A percentile compares a stretch with the other conserved stretches of the same genome.
phyloP scores from a whole-genome alignment of 1,139 yeast genomes.

The Debaryomyces subglobosus region DNA sequence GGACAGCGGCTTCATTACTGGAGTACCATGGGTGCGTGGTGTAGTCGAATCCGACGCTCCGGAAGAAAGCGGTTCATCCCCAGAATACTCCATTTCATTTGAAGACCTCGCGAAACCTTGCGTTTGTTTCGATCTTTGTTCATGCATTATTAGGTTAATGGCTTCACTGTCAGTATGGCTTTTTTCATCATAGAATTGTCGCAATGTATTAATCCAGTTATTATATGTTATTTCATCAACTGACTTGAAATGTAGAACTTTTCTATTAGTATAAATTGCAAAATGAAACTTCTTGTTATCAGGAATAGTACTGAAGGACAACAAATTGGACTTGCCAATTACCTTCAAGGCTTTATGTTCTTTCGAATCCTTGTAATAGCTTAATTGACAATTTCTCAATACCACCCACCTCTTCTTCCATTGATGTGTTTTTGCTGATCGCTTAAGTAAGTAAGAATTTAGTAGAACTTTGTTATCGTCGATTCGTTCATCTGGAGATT shows the following conservation, averaged over 20 bases:
- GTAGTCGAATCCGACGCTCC: constrained; percentile 2
- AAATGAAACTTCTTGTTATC: constrained; percentile 42
- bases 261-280: constrained; percentile 42
- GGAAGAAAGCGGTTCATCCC: constrained; percentile 3
- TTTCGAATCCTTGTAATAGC: constrained; percentile 58
- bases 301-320: constrained; percentile 29
- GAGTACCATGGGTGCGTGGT: neutral
- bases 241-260: constrained; percentile 48
- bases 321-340: constrained; percentile 27
- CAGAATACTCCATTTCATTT: constrained; percentile 4
- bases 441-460: constrained; percentile 23
- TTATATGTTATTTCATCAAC: constrained; percentile 34
- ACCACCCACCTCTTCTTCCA: constrained; percentile 65
- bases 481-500: constrained; percentile 5
- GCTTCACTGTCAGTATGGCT: constrained; percentile 2
- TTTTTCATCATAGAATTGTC: constrained; percentile 23
- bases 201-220: constrained; percentile 45
- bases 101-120: neutral
- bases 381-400: constrained; percentile 54
- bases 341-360: constrained; percentile 61
- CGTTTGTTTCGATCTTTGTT: neutral
- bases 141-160: neutral
- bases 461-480: constrained; percentile 17
- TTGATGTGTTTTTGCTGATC: constrained; percentile 27
- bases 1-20: neutral